Conservation (phyloP, 495 filamentous ascomycete genomes). For the Evansstolkia leycettana region DNA sequence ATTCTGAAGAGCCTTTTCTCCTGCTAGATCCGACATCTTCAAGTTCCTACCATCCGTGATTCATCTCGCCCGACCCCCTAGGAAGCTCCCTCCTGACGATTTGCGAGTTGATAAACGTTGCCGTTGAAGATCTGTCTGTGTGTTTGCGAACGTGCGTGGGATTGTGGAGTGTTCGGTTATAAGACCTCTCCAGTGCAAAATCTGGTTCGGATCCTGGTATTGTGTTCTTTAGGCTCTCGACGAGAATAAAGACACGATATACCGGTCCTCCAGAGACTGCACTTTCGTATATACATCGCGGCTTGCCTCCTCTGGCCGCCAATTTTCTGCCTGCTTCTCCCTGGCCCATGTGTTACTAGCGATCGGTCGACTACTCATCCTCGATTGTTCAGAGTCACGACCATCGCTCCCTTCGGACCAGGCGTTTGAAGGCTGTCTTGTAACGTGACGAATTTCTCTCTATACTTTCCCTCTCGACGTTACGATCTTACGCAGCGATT, state of each 20-base stretch:
- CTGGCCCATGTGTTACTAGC: constrained; percentile 29
- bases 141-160: no score
- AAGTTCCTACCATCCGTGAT: no score
- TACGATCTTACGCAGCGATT: constrained; percentile 44
- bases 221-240: constrained; percentile 28
- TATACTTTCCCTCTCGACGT: constrained; percentile 18
- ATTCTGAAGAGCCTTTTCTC: no score
- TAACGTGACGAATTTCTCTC: constrained; percentile 13
- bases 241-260: constrained; percentile 16
- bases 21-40: no score
- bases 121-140: no score
- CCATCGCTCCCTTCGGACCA: constrained; percentile 23
- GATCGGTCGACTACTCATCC: constrained; percentile 11
- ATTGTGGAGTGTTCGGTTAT: background rate
- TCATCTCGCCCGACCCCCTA: no score
- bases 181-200: constrained; percentile 11
- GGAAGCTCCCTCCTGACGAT: no score
- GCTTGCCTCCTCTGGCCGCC: constrained; percentile 3
- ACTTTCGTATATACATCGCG: constrained; percentile 11
- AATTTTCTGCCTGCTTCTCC: constrained; percentile 8
- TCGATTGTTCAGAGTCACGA: constrained; percentile 22
- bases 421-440: constrained; percentile 29
- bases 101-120: no score
- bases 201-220: constrained; percentile 30
- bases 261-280: constrained; percentile 21